Conservation (phyloP, 192 early-diverging fungal species). For the Coemansia aciculifera region DNA sequence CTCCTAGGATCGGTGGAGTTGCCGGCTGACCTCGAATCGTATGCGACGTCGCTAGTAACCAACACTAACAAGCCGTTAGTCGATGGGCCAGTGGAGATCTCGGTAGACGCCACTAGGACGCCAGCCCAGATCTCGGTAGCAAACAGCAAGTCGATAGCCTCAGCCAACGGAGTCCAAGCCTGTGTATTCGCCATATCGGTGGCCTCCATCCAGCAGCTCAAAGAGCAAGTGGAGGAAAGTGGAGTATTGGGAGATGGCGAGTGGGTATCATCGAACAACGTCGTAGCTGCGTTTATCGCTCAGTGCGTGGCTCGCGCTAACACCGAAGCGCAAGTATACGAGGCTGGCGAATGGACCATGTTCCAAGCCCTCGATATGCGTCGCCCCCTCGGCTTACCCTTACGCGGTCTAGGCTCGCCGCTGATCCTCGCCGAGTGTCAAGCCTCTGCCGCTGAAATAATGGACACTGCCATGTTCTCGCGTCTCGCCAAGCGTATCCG, state of each 20-base stretch:
- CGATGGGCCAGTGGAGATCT: constrained; percentile 24
- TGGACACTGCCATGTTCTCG: constrained; percentile 7
- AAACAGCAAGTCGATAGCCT: constrained; percentile 13
- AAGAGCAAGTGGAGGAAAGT: constrained; percentile 21
- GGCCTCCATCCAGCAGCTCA: constrained; percentile 6
- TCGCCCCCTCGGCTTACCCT: constrained; percentile 22
- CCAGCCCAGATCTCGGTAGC: constrained; percentile 8
- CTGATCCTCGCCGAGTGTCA: constrained; percentile 42
- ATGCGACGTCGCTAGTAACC: constrained; percentile 8
- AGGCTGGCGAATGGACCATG: constrained; percentile 32
- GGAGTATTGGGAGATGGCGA: constrained; percentile 24
- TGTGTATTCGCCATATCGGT: constrained; percentile 30
- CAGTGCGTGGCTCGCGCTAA: constrained; percentile 40
- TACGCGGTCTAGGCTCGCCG: constrained; percentile 40
- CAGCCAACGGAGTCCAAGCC: constrained; percentile 7
- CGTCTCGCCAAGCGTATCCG: constrained; percentile 21
- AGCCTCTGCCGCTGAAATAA: background rate
- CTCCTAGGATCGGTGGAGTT: background rate
- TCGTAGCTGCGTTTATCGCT: constrained; percentile 25
- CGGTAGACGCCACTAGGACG: constrained; percentile 30
- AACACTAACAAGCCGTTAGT: background rate
- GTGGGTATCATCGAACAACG: constrained; percentile 46
- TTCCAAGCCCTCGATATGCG: constrained; percentile 52
- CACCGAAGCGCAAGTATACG: constrained; percentile 24
- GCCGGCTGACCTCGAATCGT: constrained; percentile 15